Percentiles rank a stretch among this genome's conserved stretches.
Evolutionary conservation across 805 yeast genomes (phyloP).

Genomic region (Wickerhamiella parazyma): DNA sequence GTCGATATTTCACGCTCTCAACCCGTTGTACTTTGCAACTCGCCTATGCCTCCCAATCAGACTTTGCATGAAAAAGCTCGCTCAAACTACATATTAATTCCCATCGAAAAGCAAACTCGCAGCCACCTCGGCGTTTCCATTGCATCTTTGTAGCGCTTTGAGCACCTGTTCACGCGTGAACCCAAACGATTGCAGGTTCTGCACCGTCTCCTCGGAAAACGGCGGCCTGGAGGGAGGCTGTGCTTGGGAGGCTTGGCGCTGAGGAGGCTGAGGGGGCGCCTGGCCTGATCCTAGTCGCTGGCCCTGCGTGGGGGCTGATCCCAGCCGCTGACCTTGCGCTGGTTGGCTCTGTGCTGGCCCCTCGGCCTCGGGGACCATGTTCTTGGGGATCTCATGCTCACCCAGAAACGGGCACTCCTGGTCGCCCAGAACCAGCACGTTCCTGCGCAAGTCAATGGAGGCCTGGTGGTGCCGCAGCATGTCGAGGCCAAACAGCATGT

Average conservation of each 20-base stretch:
- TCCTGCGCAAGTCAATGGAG: slow-evolving; percentile 53
- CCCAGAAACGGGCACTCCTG: slow-evolving; percentile 57
- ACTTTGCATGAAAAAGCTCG: too few species aligned
- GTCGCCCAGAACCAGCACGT: slow-evolving; percentile 56
- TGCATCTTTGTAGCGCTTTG: slow-evolving; percentile 47
- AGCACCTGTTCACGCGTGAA: slow-evolving; percentile 52
- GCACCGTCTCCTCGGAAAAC: slow-evolving; percentile 29
- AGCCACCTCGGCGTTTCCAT: slow-evolving; percentile 75
- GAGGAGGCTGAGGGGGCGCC: too few species aligned
- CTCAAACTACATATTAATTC: neutral
- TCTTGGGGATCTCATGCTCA: slow-evolving; percentile 54
- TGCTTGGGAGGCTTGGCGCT: slow-evolving; percentile 8
- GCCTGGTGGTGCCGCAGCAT: slow-evolving; percentile 84
- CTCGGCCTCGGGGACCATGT: slow-evolving; percentile 3
- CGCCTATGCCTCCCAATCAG: too few species aligned
- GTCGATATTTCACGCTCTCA: too few species aligned
- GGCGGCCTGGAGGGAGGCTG: slow-evolving; percentile 11
- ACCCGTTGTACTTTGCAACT: neutral
- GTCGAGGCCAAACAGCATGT: slow-evolving; percentile 75
- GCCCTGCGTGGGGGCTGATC: neutral
- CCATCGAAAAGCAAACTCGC: slow-evolving; percentile 54
- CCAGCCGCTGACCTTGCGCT: neutral
- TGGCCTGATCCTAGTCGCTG: neutral
- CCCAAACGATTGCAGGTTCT: slow-evolving; percentile 52
- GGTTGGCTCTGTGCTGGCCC: too few species aligned